Conservation (phyloP, 176 grass and related monocot genomes). For the Raddia distichophylla region DNA sequence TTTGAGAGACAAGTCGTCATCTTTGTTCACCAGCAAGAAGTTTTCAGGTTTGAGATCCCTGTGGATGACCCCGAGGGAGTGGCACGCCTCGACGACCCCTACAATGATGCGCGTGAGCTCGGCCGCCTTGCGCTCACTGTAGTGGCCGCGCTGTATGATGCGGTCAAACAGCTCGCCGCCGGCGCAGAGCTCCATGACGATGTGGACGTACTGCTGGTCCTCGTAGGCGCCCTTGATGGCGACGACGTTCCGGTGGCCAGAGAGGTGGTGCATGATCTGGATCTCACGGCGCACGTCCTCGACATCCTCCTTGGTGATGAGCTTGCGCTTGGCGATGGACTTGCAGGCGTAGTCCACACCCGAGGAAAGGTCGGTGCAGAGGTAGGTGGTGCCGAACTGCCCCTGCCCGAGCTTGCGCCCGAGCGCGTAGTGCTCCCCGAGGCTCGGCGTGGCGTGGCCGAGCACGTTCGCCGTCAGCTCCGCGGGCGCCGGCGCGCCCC, state of each 20-base stretch:
- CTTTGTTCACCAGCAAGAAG: slow-evolving; percentile 77
- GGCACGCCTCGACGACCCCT: slow-evolving; percentile 90
- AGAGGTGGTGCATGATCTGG: slow-evolving; percentile 99
- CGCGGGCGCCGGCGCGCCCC: slow-evolving; percentile 49
- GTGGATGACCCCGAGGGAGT: slow-evolving; percentile 93
- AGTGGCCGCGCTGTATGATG: slow-evolving; percentile 88
- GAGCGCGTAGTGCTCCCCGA: slow-evolving; percentile 76
- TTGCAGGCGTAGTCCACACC: slow-evolving; percentile 80
- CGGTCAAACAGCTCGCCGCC: slow-evolving; percentile 96
- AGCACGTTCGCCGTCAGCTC: slow-evolving; percentile 69
- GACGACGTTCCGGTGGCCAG: slow-evolving; percentile 86
- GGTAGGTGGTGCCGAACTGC: slow-evolving; percentile 92
- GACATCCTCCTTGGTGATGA: slow-evolving; percentile 85
- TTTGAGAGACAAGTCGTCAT: slow-evolving; percentile 84
- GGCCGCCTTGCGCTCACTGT: slow-evolving; percentile 97
- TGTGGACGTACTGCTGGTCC: slow-evolving; percentile 78
- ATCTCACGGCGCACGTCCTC: slow-evolving; percentile 99
- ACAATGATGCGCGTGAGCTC: slow-evolving; percentile 86
- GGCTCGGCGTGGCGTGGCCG: slow-evolving; percentile 71
- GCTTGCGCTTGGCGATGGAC: slow-evolving; percentile 91
- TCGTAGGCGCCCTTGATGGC: slow-evolving; percentile 93
- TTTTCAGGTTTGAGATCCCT: slow-evolving; percentile 98
- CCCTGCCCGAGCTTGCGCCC: slow-evolving; percentile 93
- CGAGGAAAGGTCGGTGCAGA: slow-evolving; percentile 84
- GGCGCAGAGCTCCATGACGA: slow-evolving; percentile 95